A percentile compares a stretch with the other conserved stretches of the same genome.
These are phyloP conservation scores for Citrus trifoliata DNA, from an alignment of 345 rosid genomes.

Conservation along the genomic window DNA sequence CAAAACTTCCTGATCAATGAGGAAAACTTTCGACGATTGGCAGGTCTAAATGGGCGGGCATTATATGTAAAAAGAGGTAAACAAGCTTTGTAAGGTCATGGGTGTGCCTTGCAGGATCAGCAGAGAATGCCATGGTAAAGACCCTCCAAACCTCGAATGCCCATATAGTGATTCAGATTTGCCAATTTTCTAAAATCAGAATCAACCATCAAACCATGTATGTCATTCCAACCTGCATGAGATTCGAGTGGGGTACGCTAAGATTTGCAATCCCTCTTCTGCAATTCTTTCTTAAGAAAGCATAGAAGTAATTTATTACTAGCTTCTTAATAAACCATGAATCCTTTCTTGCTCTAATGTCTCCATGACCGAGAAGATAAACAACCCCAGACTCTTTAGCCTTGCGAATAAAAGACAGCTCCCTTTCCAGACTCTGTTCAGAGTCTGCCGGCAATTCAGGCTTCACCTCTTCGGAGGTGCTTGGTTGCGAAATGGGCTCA, in stretches of 20 bases:
- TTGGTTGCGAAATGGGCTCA: constrained; percentile 46
- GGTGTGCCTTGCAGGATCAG: constrained; percentile 1
- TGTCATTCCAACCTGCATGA: constrained; percentile 99
- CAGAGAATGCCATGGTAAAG: neutral
- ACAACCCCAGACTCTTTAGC: constrained; percentile 96
- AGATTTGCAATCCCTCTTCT: constrained; percentile 89
- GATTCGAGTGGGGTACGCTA: constrained; percentile 90
- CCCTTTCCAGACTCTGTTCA: constrained; percentile 90
- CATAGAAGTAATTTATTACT: constrained; percentile 87
- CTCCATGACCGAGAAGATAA: constrained; percentile 97
- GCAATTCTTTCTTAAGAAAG: constrained; percentile 93
- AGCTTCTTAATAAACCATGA: constrained; percentile 98
- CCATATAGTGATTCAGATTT: neutral
- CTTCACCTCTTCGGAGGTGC: constrained; percentile 49
- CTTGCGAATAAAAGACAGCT: constrained; percentile 84
- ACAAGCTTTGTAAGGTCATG: neutral
- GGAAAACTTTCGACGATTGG: neutral
- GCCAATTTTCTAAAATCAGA: constrained; percentile 6
- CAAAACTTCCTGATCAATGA: constrained; percentile 26
- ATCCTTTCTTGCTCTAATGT: constrained; percentile 93
- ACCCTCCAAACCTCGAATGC: neutral
- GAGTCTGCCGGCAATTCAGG: constrained; percentile 34
- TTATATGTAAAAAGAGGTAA: neutral
- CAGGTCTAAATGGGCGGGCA: neutral
- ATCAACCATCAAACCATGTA: constrained; percentile 77